Conservation (phyloP, 2,329 filamentous ascomycete genomes). For the Malbranchea zuffiana region DNA sequence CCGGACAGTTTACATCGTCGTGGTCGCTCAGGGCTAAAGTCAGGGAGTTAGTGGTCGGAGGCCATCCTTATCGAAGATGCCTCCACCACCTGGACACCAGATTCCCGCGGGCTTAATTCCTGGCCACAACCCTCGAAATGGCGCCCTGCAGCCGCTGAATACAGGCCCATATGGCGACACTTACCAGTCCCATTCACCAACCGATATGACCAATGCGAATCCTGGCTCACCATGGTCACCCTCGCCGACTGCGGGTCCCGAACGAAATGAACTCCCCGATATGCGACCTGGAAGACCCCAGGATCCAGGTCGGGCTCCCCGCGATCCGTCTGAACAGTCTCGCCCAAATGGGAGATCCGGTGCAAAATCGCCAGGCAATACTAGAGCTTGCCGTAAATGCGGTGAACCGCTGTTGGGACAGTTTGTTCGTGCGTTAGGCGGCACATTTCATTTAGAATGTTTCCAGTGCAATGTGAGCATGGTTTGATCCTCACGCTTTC, state of each 20-base stretch:
- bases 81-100: conserved; percentile 30
- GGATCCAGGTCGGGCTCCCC: conserved; percentile 22
- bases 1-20: background rate
- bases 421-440: conserved; percentile 86
- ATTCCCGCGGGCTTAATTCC: conserved; percentile 35
- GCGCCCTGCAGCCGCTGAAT: conserved; percentile 26
- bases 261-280: conserved; percentile 2
- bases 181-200: conserved; percentile 31
- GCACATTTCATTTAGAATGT: conserved; percentile 93
- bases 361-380: conserved; percentile 27
- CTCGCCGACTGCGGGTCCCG: conserved; percentile 20
- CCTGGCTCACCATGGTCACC: conserved; percentile 11
- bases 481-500: conserved; percentile 11
- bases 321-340: conserved; percentile 29
- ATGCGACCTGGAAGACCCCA: conserved; percentile 22
- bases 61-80: conserved; percentile 24
- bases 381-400: conserved; percentile 70
- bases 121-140: conserved; percentile 29
- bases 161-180: conserved; percentile 27
- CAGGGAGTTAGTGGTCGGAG: too few species aligned
- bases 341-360: conserved; percentile 27
- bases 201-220: conserved; percentile 22
- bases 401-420: conserved; percentile 79
- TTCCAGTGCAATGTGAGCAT: conserved; percentile 81
- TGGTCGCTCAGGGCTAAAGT: too few species aligned